phyloP scores from a whole-genome alignment of 768 basidiomycete genomes.

The Gelatoporia subvermispora region DNA sequence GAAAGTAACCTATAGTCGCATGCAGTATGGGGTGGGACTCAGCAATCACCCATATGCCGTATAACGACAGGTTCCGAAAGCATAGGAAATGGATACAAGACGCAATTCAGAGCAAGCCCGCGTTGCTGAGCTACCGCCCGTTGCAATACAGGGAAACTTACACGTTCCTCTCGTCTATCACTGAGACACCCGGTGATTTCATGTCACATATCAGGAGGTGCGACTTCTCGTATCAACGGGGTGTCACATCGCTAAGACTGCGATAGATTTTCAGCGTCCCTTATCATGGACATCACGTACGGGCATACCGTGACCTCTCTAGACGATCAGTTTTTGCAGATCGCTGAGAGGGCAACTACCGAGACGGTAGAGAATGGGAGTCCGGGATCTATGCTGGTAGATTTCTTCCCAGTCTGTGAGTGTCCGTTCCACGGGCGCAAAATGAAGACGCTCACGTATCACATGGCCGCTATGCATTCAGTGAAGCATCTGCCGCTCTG shows the following conservation, averaged over 20 bases:
- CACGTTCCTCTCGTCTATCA: constrained; percentile 8
- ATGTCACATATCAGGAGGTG: constrained; percentile 14
- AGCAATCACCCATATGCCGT: constrained; percentile 13
- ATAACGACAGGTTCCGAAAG: constrained; percentile 17
- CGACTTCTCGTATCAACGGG: not conserved
- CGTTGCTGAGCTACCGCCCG: constrained; percentile 9
- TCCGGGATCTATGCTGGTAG: constrained; percentile 13
- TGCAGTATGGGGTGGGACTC: constrained; percentile 19
- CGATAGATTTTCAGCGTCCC: constrained; percentile 5
- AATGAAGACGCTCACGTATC: not conserved
- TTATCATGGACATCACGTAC: constrained; percentile 13
- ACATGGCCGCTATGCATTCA: not conserved
- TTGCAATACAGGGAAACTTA: constrained; percentile 14
- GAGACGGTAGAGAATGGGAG: constrained; percentile 9
- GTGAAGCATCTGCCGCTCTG: constrained; percentile 11
- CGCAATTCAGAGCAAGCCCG: constrained; percentile 9
- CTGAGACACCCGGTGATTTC: constrained; percentile 8
- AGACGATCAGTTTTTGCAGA: constrained; percentile 10
- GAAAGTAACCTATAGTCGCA: not conserved
- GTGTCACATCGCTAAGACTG: not conserved
- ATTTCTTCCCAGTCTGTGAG: constrained; percentile 16
- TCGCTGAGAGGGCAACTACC: constrained; percentile 8
- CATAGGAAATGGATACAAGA: constrained; percentile 20
- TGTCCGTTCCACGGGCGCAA: not conserved
- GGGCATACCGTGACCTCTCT: constrained; percentile 5